Evolutionary conservation across 2,329 filamentous ascomycete genomes (phyloP).

Genomic region (Ophiostoma australiae): DNA sequence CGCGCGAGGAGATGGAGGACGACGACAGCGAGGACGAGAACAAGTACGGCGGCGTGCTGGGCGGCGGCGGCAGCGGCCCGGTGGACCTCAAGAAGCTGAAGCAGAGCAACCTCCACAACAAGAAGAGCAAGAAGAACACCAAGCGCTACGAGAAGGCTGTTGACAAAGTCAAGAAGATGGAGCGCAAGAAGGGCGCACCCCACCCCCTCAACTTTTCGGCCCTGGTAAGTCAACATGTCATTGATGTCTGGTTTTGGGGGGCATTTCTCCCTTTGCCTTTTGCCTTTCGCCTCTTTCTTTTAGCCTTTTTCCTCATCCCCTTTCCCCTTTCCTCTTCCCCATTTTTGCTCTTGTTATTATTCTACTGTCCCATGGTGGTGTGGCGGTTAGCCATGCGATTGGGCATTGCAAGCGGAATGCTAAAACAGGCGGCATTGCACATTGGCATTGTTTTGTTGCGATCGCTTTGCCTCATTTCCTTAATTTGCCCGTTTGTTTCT

Average conservation of each 20-base stretch:
- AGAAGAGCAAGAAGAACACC: slow-evolving; percentile 86
- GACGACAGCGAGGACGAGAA: slow-evolving; percentile 77
- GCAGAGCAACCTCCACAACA: slow-evolving; percentile 88
- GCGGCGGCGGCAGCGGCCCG: slow-evolving; percentile 31
- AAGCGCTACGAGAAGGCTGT: slow-evolving; percentile 75
- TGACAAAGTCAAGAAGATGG: slow-evolving; percentile 73
- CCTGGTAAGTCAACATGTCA: slow-evolving; percentile 39
- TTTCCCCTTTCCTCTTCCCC: not conserved
- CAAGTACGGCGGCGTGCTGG: slow-evolving; percentile 27
- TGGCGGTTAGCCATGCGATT: not conserved
- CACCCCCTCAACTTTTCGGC: slow-evolving; percentile 94
- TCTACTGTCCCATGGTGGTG: not conserved
- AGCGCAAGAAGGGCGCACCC: slow-evolving; percentile 81
- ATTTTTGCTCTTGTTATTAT: not conserved
- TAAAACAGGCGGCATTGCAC: not conserved
- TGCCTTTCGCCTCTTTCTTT: not conserved
- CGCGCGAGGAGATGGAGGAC: slow-evolving; percentile 87
- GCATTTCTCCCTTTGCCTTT: not conserved
- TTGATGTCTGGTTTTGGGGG: not conserved
- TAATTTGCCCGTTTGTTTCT: not conserved
- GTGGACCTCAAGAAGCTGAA: slow-evolving; percentile 74
- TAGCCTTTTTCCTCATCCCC: not conserved
- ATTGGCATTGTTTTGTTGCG: slow-evolving; percentile 3
- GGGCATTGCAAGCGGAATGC: not conserved
- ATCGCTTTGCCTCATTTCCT: not conserved